phyloP scores from a whole-genome alignment of 1,284 basidiomycete genomes.

The Kwoniella shivajii region DNA sequence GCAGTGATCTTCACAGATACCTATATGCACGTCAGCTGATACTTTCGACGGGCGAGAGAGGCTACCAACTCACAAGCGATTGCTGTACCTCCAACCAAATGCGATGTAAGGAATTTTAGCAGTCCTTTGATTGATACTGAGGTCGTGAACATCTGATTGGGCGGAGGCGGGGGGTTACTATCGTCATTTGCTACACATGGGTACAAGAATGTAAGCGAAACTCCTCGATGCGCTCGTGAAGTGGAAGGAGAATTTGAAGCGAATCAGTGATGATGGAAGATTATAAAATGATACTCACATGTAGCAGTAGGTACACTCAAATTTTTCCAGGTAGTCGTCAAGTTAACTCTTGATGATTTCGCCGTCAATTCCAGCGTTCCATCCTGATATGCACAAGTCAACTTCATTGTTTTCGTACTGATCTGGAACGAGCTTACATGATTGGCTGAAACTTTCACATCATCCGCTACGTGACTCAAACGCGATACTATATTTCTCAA shows the following conservation, averaged over 20 bases:
- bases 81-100: conserved; percentile 80
- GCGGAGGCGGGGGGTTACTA: conserved; percentile 54
- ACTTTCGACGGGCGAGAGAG: not conserved
- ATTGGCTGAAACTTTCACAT: conserved; percentile 63
- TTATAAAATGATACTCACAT: conserved; percentile 62
- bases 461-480: conserved; percentile 70
- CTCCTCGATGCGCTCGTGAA: no score
- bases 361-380: conserved; percentile 62
- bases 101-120: conserved; percentile 78
- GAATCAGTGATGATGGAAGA: not conserved
- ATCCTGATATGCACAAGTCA: conserved; percentile 30
- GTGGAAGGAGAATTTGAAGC: not conserved
- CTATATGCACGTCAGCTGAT: conserved; percentile 54
- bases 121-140: conserved; percentile 74
- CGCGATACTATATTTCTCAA: conserved; percentile 77
- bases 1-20: conserved; percentile 80
- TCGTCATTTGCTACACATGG: conserved; percentile 38
- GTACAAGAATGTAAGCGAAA: not conserved
- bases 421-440: conserved; percentile 25
- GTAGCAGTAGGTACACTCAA: conserved; percentile 66
- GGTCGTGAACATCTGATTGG: conserved; percentile 65
- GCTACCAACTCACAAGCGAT: conserved; percentile 69
- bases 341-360: conserved; percentile 67
- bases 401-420: not conserved
- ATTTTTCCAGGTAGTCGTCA: conserved; percentile 79